phyloP scores from a whole-genome alignment of 202 grass and related monocot species.

The Carex arenaria region DNA sequence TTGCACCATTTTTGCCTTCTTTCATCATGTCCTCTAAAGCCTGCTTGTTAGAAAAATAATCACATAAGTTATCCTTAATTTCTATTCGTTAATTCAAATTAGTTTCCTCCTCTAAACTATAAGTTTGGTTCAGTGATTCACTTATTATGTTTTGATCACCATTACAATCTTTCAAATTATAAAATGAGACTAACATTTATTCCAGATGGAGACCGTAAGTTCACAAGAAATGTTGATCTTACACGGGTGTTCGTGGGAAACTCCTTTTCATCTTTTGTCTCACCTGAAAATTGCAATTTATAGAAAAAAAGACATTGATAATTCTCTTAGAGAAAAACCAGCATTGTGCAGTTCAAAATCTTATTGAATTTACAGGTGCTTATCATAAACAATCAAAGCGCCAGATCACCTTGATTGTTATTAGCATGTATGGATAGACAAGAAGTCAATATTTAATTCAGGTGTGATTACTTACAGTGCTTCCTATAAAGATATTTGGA shows the following conservation, averaged over 20 bases:
- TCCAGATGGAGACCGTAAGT: slow-evolving; percentile 54
- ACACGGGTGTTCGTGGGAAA: slow-evolving; percentile 28
- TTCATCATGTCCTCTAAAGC: slow-evolving; percentile 58
- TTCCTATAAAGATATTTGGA: slow-evolving; percentile 59
- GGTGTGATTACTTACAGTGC: slow-evolving; percentile 21
- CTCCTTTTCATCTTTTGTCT: slow-evolving; percentile 25
- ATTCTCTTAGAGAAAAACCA: neutral
- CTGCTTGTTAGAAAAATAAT: slow-evolving; percentile 25
- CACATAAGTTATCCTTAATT: neutral
- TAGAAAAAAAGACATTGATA: neutral
- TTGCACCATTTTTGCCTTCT: slow-evolving; percentile 32
- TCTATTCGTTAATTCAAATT: neutral
- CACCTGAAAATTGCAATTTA: slow-evolving; percentile 25
- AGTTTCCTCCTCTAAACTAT: neutral
- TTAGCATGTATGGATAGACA: neutral
- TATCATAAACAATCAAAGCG: neutral
- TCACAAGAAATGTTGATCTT: slow-evolving; percentile 71
- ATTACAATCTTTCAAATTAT: neutral
- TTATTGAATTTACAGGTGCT: too few species aligned
- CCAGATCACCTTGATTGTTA: neutral
- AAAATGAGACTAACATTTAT: slow-evolving; percentile 44
- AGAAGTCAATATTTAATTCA: neutral
- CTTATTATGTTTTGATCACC: neutral
- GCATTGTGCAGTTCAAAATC: neutral
- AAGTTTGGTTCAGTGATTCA: neutral